Evolutionary conservation across 1,139 yeast genomes (phyloP).

Genomic region (Arxiozyma bovina): DNA sequence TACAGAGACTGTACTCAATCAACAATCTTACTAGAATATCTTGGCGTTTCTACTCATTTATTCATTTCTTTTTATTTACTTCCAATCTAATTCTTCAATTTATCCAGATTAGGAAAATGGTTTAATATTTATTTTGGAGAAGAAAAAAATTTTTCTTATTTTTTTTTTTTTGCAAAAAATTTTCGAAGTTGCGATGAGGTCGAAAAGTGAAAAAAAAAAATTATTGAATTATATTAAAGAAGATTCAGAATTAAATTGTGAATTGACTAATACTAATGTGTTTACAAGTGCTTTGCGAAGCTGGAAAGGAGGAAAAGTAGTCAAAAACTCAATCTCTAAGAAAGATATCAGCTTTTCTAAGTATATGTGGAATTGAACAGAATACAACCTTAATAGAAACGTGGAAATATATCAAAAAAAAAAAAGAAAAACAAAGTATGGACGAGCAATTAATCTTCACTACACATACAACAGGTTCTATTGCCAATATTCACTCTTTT

Average conservation of each 20-base stretch:
- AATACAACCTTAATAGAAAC: background rate
- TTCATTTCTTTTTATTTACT: too few relatives aligned
- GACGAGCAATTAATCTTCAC: constrained; percentile 29
- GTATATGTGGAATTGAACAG: background rate
- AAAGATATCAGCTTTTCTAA: background rate
- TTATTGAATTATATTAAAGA: too few relatives aligned
- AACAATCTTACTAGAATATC: background rate
- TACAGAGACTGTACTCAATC: too few relatives aligned
- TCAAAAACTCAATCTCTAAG: background rate
- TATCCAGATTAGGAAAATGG: background rate
- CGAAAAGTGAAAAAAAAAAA: background rate
- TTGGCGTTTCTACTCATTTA: background rate
- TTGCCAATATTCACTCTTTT: constrained; percentile 24
- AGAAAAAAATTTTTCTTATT: background rate
- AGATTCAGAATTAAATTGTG: background rate
- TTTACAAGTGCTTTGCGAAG: background rate
- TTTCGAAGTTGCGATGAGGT: constrained; percentile 2
- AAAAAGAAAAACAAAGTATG: constrained; percentile 13
- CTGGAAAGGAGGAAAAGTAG: too few relatives aligned
- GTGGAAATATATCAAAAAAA: background rate
- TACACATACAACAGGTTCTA: constrained; percentile 23
- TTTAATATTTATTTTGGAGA: too few relatives aligned
- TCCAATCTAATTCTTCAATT: background rate
- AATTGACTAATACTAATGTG: too few relatives aligned
- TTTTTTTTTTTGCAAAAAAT: constrained; percentile 1